A percentile compares a stretch with the other conserved stretches of the same genome.
These are phyloP conservation scores for Moricandia arvensis DNA, from an alignment of 345 rosid species.

Conservation along the genomic window DNA sequence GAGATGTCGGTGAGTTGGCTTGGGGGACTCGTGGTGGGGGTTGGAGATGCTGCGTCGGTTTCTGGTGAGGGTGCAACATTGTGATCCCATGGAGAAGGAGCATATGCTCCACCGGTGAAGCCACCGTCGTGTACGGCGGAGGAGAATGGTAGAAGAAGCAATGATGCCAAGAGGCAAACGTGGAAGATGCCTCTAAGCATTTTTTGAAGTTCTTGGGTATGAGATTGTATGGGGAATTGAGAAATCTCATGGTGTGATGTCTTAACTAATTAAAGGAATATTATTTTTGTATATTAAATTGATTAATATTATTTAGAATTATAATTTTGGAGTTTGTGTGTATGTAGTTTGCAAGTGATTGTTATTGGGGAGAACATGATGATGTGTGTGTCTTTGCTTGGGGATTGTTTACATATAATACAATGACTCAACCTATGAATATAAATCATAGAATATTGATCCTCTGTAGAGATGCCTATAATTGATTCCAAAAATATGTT, in stretches of 20 bases:
- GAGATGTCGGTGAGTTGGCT: slow-evolving; percentile 7
- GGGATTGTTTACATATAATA: slow-evolving; percentile 34
- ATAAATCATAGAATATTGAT: slow-evolving; percentile 19
- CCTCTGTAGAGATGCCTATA: slow-evolving; percentile 13
- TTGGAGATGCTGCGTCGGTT: not conserved
- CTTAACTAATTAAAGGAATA: slow-evolving; percentile 32
- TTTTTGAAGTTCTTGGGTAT: slow-evolving; percentile 21
- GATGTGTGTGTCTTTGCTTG: slow-evolving; percentile 45
- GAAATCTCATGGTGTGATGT: slow-evolving; percentile 28
- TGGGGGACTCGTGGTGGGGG: not conserved
- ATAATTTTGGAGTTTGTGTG: slow-evolving; percentile 22
- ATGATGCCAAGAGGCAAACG: slow-evolving; percentile 34
- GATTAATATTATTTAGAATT: not conserved
- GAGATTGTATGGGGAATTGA: slow-evolving; percentile 35
- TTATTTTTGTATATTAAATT: not conserved
- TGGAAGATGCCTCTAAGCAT: slow-evolving; percentile 33
- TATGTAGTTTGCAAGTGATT: slow-evolving; percentile 32
- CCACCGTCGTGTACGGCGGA: not conserved
- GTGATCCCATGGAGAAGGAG: slow-evolving; percentile 24
- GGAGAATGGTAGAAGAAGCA: slow-evolving; percentile 23
- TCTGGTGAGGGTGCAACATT: slow-evolving; percentile 1
- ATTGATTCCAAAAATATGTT: slow-evolving; percentile 19
- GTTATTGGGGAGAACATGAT: slow-evolving; percentile 36
- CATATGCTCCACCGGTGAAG: not conserved
- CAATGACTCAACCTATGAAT: slow-evolving; percentile 25